phyloP scores from a whole-genome alignment of 768 basidiomycete species.

The Boletellus ananiceps region DNA sequence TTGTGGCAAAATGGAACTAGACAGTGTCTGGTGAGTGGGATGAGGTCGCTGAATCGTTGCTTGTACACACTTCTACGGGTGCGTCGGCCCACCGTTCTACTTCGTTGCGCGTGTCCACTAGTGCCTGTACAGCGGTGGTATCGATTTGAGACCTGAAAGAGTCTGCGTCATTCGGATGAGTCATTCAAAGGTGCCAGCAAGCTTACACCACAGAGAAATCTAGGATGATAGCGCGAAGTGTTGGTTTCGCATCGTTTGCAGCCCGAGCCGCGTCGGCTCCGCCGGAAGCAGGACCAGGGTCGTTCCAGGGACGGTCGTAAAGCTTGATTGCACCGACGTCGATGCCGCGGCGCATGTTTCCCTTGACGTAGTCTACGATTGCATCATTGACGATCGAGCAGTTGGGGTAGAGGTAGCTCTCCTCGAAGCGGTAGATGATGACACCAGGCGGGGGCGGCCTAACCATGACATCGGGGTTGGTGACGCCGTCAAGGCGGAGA shows the following conservation, averaged over 20 bases:
- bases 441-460: conserved; percentile 80
- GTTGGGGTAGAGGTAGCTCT: conserved; percentile 86
- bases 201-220: conserved; percentile 80
- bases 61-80: conserved; percentile 56
- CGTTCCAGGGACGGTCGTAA: conserved; percentile 91
- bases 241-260: conserved; percentile 54
- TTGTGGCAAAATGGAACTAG: conserved; percentile 90
- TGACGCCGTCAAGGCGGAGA: conserved; percentile 53
- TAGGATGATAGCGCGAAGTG: conserved; percentile 80
- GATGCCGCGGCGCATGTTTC: conserved; percentile 67
- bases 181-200: neutral
- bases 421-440: conserved; percentile 87
- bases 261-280: conserved; percentile 43
- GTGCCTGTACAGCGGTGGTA: conserved; percentile 84
- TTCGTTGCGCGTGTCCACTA: conserved; percentile 83
- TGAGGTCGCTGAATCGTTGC: neutral
- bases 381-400: conserved; percentile 61
- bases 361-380: conserved; percentile 79
- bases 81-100: conserved; percentile 85
- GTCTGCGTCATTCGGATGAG: neutral
- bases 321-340: conserved; percentile 61
- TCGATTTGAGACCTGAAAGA: conserved; percentile 73
- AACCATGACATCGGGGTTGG: conserved; percentile 67
- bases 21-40: conserved; percentile 14
- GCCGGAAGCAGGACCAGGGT: conserved; percentile 65